phyloP scores from a whole-genome alignment of 768 basidiomycete genomes.

The Amanita jacksonii region DNA sequence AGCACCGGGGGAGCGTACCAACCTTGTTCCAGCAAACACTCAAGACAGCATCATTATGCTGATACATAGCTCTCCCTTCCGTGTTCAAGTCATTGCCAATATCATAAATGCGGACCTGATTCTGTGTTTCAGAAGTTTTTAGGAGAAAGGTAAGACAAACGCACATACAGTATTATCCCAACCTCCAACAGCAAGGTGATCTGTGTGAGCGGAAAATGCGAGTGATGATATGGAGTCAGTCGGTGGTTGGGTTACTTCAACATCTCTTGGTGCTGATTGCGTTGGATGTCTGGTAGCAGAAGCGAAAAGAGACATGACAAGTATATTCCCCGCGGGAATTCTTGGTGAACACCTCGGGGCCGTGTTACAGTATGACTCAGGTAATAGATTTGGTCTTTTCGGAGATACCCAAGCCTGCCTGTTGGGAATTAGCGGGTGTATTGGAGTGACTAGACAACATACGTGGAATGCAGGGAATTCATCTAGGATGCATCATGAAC shows the following conservation, averaged over 20 bases:
- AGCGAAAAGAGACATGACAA: not conserved
- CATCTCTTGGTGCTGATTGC: slow-evolving; percentile 56
- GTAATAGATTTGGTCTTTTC: no score
- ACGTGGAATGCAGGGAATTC: no score
- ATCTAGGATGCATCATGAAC: no score
- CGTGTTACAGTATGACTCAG: not conserved
- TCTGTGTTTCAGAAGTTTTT: slow-evolving; percentile 8
- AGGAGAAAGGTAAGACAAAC: not conserved
- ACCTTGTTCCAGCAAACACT: slow-evolving; percentile 90
- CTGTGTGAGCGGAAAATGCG: slow-evolving; percentile 74
- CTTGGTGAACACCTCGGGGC: no score
- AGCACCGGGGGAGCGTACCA: no score
- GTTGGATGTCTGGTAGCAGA: slow-evolving; percentile 16
- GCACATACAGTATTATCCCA: slow-evolving; percentile 71
- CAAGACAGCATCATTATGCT: slow-evolving; percentile 84
- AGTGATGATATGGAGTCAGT: slow-evolving; percentile 81
- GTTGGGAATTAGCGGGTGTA: no score
- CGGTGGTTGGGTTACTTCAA: slow-evolving; percentile 75
- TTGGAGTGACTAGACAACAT: no score
- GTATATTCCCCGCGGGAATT: no score
- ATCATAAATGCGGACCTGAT: slow-evolving; percentile 86
- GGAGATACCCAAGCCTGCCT: no score
- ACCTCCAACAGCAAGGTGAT: slow-evolving; percentile 85
- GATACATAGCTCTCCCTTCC: slow-evolving; percentile 83
- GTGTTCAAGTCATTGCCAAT: slow-evolving; percentile 70